Base-by-base conservation (phyloP, 768 basidiomycete species). In the Lentinula detonsa region DNA sequence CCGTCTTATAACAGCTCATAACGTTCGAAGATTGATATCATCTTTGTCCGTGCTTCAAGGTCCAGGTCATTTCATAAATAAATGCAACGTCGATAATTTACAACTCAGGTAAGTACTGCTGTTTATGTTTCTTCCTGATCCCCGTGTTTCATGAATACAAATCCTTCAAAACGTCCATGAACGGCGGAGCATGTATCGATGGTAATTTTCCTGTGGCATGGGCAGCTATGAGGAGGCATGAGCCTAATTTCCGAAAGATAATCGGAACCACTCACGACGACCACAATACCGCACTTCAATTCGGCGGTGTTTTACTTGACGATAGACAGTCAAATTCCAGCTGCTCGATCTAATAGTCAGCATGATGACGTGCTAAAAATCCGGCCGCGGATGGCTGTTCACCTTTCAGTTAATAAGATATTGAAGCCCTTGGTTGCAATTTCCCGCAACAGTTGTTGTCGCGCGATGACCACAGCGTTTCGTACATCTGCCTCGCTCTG, bases 241-340 rank as follows among this genome's bases (percentile, higher is more conserved):
- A 52, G 51, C 62, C 16, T 51, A 58, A 42, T 21, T 49, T 37
- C 39, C 33, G 51, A 8, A 28, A 40, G 64, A 31, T 37, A 50
- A 34, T 39, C 33, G 48, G 13, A 42, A 21, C 55, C 39, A 69
- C 78, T 70, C 67, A 82, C 82, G 86, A 63, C 86, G 79, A 5
- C 85, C 90, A 60, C 70, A 78, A 71, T 93, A 92, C 62, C 81
- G 79, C 18, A 92, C 82, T 68, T 90, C 84, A 40, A 90, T 76
- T 33, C 91, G 82, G 72, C 87, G 78, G 35, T 74, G 74, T 66
- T 83, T 85, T 57, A 81, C 85, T 66, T 77, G 82, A 60, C 88
- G 86, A 66, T 85, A 78, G 23, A 87, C 71, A 5, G 87, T 90
- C 56, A 88, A 67, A 39, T 75, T 75, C 90, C 90, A 91, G 63